Percentiles rank a stretch among this genome's conserved stretches.
These are phyloP conservation scores for Penicillium coffeae DNA, from an alignment of 495 filamentous ascomycete species.

Conservation along the genomic window DNA sequence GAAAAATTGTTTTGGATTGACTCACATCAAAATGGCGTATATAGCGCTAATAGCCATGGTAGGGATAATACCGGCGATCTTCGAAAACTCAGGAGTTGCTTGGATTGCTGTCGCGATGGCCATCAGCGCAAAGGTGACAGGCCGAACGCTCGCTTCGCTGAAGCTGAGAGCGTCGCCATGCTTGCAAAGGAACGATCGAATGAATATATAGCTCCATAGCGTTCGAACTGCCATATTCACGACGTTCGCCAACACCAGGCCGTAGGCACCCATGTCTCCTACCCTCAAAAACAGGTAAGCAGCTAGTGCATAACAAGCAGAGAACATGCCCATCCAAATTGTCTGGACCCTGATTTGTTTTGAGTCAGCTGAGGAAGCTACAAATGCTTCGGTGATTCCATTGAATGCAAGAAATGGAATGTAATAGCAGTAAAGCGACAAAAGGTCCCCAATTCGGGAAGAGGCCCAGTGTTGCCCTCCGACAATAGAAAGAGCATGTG, in stretches of 20 bases:
- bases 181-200: constrained; percentile 55
- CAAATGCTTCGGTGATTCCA: constrained; percentile 88
- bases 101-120: constrained; percentile 29
- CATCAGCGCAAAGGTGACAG: constrained; percentile 31
- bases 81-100: constrained; percentile 16
- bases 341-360: constrained; percentile 69
- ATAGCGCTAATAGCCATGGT: constrained; percentile 47
- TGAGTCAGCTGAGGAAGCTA: constrained; percentile 73
- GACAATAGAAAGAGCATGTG: constrained; percentile 64
- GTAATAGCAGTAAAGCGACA: constrained; percentile 83
- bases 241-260: constrained; percentile 78
- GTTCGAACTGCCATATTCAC: constrained; percentile 85
- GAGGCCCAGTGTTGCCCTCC: constrained; percentile 70
- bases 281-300: constrained; percentile 68
- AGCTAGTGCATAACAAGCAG: constrained; percentile 62
- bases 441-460: constrained; percentile 59
- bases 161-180: constrained; percentile 28
- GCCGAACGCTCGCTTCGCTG: constrained; percentile 23
- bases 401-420: constrained; percentile 91
- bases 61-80: constrained; percentile 42
- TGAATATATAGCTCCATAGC: constrained; percentile 72
- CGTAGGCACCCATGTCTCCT: constrained; percentile 64
- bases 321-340: constrained; percentile 77
- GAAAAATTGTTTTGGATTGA: constrained; percentile 20
- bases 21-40: constrained; percentile 60